Conservation (phyloP, 768 basidiomycete genomes). For the Cystobasidiopsis lactophilus region DNA sequence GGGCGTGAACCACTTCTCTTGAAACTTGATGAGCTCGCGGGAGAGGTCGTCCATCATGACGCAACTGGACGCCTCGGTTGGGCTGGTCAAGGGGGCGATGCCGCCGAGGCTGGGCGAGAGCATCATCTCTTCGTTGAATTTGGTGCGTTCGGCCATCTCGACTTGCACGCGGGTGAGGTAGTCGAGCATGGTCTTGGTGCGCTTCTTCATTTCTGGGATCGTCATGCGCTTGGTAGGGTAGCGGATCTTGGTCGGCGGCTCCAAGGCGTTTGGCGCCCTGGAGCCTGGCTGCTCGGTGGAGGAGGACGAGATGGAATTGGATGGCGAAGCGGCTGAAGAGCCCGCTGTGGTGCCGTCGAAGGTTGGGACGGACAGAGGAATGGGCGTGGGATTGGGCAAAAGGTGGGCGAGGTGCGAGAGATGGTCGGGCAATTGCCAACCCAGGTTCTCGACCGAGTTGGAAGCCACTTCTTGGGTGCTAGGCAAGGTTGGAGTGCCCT, state of each 20-base stretch:
- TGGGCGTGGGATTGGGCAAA: slow-evolving; percentile 52
- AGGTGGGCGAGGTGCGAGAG: slow-evolving; percentile 64
- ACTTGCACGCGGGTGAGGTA: slow-evolving; percentile 58
- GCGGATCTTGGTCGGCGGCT: slow-evolving; percentile 41
- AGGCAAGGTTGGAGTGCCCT: too few species aligned
- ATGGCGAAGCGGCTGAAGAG: slow-evolving; percentile 22
- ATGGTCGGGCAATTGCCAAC: slow-evolving; percentile 81
- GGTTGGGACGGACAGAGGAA: slow-evolving; percentile 47
- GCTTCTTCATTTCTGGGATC: slow-evolving; percentile 92
- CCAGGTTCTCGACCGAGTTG: slow-evolving; percentile 12
- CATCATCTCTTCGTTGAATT: too few species aligned
- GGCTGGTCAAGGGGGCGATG: slow-evolving; percentile 1
- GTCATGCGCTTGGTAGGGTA: slow-evolving; percentile 90
- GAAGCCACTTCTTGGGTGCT: slow-evolving; percentile 3
- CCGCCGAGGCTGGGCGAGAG: background rate
- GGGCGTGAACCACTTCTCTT: slow-evolving; percentile 49
- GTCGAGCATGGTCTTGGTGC: slow-evolving; percentile 68
- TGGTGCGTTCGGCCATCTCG: slow-evolving; percentile 10
- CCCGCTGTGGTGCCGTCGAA: background rate
- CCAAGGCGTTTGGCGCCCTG: slow-evolving; percentile 37
- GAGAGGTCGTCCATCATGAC: slow-evolving; percentile 72
- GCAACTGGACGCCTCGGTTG: slow-evolving; percentile 35
- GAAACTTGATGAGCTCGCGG: slow-evolving; percentile 68
- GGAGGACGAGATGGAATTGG: background rate
- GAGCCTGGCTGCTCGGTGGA: slow-evolving; percentile 23